Conservation (phyloP, 2,329 filamentous ascomycete species). For the Xylariaceae sp. region DNA sequence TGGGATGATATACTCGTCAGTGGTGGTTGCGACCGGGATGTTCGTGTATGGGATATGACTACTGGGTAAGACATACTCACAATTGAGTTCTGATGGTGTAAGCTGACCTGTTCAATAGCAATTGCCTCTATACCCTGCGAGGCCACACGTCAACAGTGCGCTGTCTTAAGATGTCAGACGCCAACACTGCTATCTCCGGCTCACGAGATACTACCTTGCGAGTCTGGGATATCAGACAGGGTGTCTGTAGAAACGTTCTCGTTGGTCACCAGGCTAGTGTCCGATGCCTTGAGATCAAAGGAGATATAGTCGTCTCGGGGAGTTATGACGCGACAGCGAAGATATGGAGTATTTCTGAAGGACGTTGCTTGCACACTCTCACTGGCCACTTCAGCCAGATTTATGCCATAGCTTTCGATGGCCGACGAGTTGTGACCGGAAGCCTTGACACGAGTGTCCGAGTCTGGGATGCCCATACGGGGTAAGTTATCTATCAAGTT, state of each 20-base stretch:
- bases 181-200: conserved; percentile 90
- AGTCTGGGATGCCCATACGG: conserved; percentile 90
- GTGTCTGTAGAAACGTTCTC: conserved; percentile 84
- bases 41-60: conserved; percentile 92
- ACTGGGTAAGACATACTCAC: conserved; percentile 66
- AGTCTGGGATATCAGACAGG: conserved; percentile 89
- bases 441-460: conserved; percentile 94
- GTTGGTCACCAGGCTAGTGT: conserved; percentile 95
- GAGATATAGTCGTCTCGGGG: conserved; percentile 94
- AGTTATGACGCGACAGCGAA: conserved; percentile 96
- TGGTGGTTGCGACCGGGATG: conserved; percentile 93
- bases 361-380: conserved; percentile 83
- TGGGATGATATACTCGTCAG: conserved; percentile 95
- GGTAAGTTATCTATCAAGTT: conserved; percentile 52
- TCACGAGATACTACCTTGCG: conserved; percentile 91
- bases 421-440: conserved; percentile 86
- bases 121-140: conserved; percentile 75
- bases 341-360: conserved; percentile 97
- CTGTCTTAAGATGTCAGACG: conserved; percentile 95
- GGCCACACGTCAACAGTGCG: conserved; percentile 96
- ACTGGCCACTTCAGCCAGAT: conserved; percentile 98
- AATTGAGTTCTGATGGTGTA: conserved; percentile 5
- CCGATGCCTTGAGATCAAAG: conserved; percentile 90
- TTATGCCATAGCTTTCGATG: conserved; percentile 97
- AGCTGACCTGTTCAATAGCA: conserved; percentile 45